Percentiles rank a stretch among this genome's conserved stretches.
These are phyloP conservation scores for Monosporascus sp. DNA, from an alignment of 2,329 filamentous ascomycete species.

Conservation along the genomic window DNA sequence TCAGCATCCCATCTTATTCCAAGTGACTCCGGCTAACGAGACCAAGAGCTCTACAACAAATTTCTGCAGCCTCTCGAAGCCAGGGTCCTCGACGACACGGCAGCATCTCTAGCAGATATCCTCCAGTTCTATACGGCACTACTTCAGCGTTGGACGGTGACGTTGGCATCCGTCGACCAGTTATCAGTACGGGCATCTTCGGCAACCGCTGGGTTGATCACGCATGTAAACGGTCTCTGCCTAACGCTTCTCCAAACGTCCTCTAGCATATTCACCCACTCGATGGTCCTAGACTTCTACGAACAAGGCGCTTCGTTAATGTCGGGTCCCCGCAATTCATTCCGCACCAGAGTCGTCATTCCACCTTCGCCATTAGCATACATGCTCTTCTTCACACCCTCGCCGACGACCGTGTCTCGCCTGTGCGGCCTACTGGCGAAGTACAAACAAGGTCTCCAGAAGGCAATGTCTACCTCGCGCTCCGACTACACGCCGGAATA, in stretches of 20 bases:
- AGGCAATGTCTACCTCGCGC: slow-evolving; percentile 23
- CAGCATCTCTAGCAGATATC: slow-evolving; percentile 52
- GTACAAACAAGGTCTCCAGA: slow-evolving; percentile 72
- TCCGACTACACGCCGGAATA: slow-evolving; percentile 51
- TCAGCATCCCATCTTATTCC: slow-evolving; percentile 22
- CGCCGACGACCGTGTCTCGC: slow-evolving; percentile 59
- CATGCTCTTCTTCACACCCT: slow-evolving; percentile 61
- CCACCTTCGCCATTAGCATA: slow-evolving; percentile 67
- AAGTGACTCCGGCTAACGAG: slow-evolving; percentile 15
- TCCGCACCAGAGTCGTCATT: slow-evolving; percentile 59
- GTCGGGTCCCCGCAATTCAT: slow-evolving; percentile 43
- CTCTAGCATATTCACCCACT: slow-evolving; percentile 38
- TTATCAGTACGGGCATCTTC: slow-evolving; percentile 31
- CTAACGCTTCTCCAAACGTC: slow-evolving; percentile 55
- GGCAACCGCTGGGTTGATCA: slow-evolving; percentile 37
- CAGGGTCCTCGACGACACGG: slow-evolving; percentile 42
- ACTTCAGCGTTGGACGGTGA: slow-evolving; percentile 53
- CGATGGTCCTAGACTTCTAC: slow-evolving; percentile 65
- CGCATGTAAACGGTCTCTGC: slow-evolving; percentile 50
- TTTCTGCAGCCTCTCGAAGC: slow-evolving; percentile 49
- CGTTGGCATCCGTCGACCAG: slow-evolving; percentile 35
- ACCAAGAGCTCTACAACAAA: slow-evolving; percentile 44
- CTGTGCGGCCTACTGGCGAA: slow-evolving; percentile 63
- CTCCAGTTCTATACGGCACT: slow-evolving; percentile 64
- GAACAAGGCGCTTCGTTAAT: slow-evolving; percentile 54